A percentile compares a stretch with the other conserved stretches of the same genome.
Evolutionary conservation across 768 basidiomycete genomes (phyloP).

Genomic region (Cyclocybe cylindracea): DNA sequence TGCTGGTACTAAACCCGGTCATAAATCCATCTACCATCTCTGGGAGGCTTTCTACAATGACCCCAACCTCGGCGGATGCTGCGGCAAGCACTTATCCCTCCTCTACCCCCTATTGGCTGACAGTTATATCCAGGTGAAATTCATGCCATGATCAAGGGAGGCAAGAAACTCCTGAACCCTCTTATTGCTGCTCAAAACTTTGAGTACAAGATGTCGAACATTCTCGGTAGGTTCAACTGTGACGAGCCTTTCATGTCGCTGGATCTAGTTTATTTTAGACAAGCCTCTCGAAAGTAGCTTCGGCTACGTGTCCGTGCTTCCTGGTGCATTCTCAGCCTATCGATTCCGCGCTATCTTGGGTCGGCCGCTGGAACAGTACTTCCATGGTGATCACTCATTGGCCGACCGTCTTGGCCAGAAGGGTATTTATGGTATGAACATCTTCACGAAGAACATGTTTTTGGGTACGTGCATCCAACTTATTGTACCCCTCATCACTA

Average conservation of each 20-base stretch:
- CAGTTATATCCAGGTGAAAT: conserved; percentile 58
- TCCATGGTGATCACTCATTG: conserved; percentile 86
- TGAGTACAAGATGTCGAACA: conserved; percentile 99
- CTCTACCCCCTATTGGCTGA: neutral
- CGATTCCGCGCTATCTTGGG: conserved; percentile 92
- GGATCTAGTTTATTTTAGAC: conserved; percentile 42
- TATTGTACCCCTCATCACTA: neutral
- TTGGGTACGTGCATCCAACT: conserved; percentile 31
- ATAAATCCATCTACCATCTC: conserved; percentile 93
- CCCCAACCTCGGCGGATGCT: conserved; percentile 79
- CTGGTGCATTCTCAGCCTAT: conserved; percentile 97
- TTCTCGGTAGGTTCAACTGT: conserved; percentile 56
- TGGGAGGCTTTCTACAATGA: conserved; percentile 93
- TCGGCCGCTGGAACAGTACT: conserved; percentile 82
- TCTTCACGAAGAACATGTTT: conserved; percentile 90
- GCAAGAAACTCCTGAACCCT: conserved; percentile 89
- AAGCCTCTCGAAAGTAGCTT: conserved; percentile 96
- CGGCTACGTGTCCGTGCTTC: conserved; percentile 93
- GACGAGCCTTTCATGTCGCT: neutral
- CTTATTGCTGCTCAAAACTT: conserved; percentile 95
- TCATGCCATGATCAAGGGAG: conserved; percentile 95
- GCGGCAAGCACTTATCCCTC: conserved; percentile 46
- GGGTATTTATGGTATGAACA: conserved; percentile 96
- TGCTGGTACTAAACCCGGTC: conserved; percentile 95
- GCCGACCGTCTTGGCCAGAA: conserved; percentile 91